A percentile compares a stretch with the other conserved stretches of the same genome.
phyloP scores from a whole-genome alignment of 495 filamentous ascomycete genomes.

The Penicillium crystallinum region DNA sequence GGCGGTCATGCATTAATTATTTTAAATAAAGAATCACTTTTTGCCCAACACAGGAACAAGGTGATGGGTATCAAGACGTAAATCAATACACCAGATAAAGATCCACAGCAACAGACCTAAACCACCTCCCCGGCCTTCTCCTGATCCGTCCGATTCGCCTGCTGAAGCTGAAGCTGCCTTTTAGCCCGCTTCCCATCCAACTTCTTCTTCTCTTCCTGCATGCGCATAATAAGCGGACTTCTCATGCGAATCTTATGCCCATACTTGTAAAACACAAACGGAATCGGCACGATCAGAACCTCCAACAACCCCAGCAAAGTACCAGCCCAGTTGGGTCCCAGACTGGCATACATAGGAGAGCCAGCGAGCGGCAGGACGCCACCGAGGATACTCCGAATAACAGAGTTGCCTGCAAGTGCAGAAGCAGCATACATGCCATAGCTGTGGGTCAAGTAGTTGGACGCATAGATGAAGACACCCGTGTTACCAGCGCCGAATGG shows the following conservation, averaged over 20 bases:
- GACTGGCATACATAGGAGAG: slow-evolving; percentile 60
- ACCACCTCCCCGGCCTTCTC: slow-evolving; percentile 13
- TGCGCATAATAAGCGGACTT: slow-evolving; percentile 59
- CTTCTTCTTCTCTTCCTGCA: slow-evolving; percentile 66
- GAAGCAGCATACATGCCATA: slow-evolving; percentile 78
- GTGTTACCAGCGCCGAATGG: slow-evolving; percentile 77
- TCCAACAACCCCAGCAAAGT: slow-evolving; percentile 69
- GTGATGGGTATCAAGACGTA: slow-evolving; percentile 11
- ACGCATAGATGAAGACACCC: slow-evolving; percentile 72
- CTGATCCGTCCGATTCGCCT: not conserved
- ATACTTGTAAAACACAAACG: slow-evolving; percentile 72
- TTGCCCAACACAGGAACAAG: slow-evolving; percentile 15
- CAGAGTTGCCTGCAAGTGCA: slow-evolving; percentile 71
- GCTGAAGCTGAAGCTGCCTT: slow-evolving; percentile 3
- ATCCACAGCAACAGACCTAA: not conserved
- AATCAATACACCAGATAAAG: slow-evolving; percentile 4
- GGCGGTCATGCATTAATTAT: slow-evolving; percentile 3
- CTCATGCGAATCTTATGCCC: slow-evolving; percentile 62
- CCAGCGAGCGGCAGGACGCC: slow-evolving; percentile 71
- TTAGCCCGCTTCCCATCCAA: slow-evolving; percentile 44
- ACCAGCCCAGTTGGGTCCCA: slow-evolving; percentile 75
- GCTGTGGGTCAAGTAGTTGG: slow-evolving; percentile 68
- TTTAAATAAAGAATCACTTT: slow-evolving; percentile 4
- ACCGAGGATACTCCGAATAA: slow-evolving; percentile 63
- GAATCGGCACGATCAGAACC: slow-evolving; percentile 68